Percentiles rank a stretch among this genome's conserved stretches.
These are phyloP conservation scores for Kregervanrija fluxuum DNA, from an alignment of 805 yeast species.

Conservation along the genomic window DNA sequence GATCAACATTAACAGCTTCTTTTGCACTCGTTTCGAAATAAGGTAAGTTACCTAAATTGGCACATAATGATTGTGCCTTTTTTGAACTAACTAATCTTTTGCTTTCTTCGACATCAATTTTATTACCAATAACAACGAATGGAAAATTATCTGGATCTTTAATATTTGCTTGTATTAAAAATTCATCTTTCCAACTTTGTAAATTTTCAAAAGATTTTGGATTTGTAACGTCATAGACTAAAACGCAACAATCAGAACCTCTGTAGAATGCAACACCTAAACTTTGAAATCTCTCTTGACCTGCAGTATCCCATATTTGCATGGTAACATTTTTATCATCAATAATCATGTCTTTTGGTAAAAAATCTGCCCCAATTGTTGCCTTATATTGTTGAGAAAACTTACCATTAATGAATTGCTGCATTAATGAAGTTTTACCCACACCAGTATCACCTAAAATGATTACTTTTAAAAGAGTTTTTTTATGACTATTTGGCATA, in stretches of 20 bases:
- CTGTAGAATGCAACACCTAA: constrained; percentile 95
- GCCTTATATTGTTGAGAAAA: constrained; percentile 95
- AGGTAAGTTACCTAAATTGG: constrained; percentile 63
- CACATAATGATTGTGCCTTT: constrained; percentile 38
- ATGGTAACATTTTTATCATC: constrained; percentile 78
- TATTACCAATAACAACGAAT: constrained; percentile 90
- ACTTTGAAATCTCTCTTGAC: constrained; percentile 96
- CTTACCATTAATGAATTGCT: constrained; percentile 91
- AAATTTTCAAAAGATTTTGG: constrained; percentile 86
- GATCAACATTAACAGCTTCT: constrained; percentile 90
- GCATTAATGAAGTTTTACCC: constrained; percentile 96
- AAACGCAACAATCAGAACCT: constrained; percentile 96
- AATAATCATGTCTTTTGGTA: constrained; percentile 81
- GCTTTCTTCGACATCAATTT: constrained; percentile 88
- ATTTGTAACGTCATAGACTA: constrained; percentile 93
- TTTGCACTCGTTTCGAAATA: constrained; percentile 97
- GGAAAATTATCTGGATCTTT: constrained; percentile 94
- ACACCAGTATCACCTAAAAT: constrained; percentile 96
- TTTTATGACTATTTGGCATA: constrained; percentile 56
- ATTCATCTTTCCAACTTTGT: constrained; percentile 92
- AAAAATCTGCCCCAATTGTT: constrained; percentile 95
- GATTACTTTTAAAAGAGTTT: constrained; percentile 76
- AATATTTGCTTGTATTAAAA: constrained; percentile 87
- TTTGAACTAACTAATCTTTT: constrained; percentile 64
- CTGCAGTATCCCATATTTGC: constrained; percentile 98